Conservation (phyloP, 83 land plant genomes). For the Diphasiastrum complanatum region DNA sequence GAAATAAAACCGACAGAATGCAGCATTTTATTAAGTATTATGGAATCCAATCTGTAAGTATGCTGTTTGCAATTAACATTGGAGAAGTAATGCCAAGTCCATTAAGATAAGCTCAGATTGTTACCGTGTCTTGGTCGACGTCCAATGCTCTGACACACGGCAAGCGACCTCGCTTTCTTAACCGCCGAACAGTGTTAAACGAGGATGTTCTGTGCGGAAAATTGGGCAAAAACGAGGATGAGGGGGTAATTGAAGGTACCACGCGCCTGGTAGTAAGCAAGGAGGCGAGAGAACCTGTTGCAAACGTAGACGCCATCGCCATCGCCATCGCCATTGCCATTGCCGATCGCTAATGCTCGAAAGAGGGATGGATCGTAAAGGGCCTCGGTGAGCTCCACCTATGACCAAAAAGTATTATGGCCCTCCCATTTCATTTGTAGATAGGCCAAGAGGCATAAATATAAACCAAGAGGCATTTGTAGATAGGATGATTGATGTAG, state of each 20-base stretch:
- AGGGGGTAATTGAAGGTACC: not conserved
- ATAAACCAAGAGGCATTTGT: too few species aligned
- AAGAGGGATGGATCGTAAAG: too few species aligned
- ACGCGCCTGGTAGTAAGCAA: too few species aligned
- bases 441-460: too few species aligned
- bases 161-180: too few species aligned
- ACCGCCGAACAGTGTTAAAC: not conserved
- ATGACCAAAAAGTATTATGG: too few species aligned
- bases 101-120: not conserved
- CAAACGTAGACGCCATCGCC: not conserved
- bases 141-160: not conserved
- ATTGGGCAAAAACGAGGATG: conserved; percentile 1
- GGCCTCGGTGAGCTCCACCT: too few species aligned
- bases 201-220: not conserved
- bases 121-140: conserved; percentile 10
- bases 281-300: not conserved
- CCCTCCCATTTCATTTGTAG: too few species aligned
- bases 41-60: not conserved
- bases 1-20: too few species aligned
- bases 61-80: not conserved
- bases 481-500: too few species aligned
- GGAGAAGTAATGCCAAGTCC: not conserved
- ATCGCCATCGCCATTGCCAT: not conserved
- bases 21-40: too few species aligned
- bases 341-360: too few species aligned